phyloP scores from a whole-genome alignment of 495 filamentous ascomycete genomes.

The Podospora pseudocomata region DNA sequence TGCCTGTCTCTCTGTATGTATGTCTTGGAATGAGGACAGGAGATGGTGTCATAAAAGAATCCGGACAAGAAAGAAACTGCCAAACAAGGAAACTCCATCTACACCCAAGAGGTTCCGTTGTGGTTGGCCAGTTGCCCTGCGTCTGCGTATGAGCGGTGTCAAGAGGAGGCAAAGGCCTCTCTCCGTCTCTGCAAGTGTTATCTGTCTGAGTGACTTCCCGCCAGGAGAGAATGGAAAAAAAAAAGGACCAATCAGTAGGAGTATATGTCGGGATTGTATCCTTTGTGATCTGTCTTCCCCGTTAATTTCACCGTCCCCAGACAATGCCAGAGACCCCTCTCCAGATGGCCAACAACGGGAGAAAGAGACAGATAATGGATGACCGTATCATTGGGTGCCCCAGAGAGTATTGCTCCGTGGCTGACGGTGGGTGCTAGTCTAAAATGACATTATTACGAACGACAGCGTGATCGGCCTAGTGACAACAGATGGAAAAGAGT shows the following conservation, averaged over 20 bases:
- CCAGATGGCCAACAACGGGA: slow-evolving; percentile 8
- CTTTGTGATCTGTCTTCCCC: slow-evolving; percentile 35
- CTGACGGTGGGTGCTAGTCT: neutral
- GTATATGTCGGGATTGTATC: slow-evolving; percentile 36
- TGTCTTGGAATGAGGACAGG: slow-evolving; percentile 6
- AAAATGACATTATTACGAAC: neutral
- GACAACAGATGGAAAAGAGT: neutral
- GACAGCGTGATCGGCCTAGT: neutral
- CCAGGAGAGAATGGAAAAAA: neutral
- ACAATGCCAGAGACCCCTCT: neutral
- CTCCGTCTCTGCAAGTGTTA: neutral
- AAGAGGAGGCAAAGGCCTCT: neutral
- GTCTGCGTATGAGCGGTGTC: neutral
- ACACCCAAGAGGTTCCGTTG: neutral
- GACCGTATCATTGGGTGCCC: slow-evolving; percentile 25
- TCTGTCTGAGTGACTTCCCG: neutral
- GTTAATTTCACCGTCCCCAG: slow-evolving; percentile 21
- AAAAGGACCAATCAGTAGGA: slow-evolving; percentile 15
- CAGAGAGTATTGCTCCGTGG: neutral
- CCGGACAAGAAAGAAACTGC: neutral
- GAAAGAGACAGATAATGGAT: slow-evolving; percentile 20
- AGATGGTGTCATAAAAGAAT: slow-evolving; percentile 3
- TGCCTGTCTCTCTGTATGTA: slow-evolving; percentile 17
- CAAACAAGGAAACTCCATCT: neutral
- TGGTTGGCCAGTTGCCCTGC: slow-evolving; percentile 1